phyloP scores from a whole-genome alignment of 495 filamentous ascomycete species.

The Friedmanniomyces simplex region DNA sequence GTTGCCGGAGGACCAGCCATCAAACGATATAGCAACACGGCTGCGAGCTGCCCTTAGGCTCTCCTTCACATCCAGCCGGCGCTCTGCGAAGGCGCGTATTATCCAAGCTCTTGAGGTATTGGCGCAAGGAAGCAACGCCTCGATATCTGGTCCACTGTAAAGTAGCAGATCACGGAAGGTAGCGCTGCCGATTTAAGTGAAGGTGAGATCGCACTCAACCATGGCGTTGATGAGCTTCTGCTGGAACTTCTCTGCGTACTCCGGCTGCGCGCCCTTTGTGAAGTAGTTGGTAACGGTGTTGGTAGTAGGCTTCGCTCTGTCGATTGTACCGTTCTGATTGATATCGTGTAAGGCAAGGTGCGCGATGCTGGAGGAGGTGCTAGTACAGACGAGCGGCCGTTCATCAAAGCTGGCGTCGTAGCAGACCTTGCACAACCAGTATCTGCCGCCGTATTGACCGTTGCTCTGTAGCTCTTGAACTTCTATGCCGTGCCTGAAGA shows the following conservation, averaged over 20 bases:
- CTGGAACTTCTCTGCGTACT: neutral
- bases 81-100: neutral
- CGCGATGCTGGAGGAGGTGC: neutral
- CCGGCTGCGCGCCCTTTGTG: neutral
- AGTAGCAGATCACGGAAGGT: neutral
- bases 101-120: neutral
- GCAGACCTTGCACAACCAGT: constrained; percentile 5
- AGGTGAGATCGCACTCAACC: neutral
- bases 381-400: neutral
- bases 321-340: neutral
- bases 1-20: constrained; percentile 3
- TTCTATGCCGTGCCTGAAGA: constrained; percentile 7
- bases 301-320: neutral
- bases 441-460: neutral
- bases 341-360: neutral
- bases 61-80: neutral
- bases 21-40: constrained; percentile 1
- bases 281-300: neutral
- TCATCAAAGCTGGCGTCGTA: neutral
- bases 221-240: neutral
- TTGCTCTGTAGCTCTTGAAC: neutral
- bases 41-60: neutral
- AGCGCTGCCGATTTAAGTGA: neutral
- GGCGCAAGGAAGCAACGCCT: neutral
- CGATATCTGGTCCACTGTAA: neutral